Conservation (phyloP, 768 basidiomycete genomes). For the Amanita rimosa region DNA sequence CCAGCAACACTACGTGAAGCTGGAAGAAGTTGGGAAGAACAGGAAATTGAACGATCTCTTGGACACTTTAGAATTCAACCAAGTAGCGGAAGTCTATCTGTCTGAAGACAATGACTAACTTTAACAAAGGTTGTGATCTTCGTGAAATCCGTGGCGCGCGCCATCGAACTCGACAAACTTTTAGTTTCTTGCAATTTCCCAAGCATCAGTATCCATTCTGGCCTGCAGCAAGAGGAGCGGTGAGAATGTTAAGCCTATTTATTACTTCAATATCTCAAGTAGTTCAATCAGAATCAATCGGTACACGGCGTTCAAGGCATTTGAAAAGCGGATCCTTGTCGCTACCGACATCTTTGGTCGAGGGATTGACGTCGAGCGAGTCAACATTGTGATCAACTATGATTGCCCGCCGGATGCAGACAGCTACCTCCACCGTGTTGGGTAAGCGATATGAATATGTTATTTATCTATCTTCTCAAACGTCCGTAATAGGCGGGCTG, state of each 20-base stretch:
- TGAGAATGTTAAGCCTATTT: slow-evolving; percentile 27
- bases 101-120: background rate
- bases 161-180: slow-evolving; percentile 92
- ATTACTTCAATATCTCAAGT: background rate
- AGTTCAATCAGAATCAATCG: slow-evolving; percentile 62
- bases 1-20: slow-evolving; percentile 97
- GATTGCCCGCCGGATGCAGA: slow-evolving; percentile 96
- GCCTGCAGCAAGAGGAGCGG: slow-evolving; percentile 93
- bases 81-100: slow-evolving; percentile 34
- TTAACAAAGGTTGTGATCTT: slow-evolving; percentile 92
- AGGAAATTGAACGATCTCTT: slow-evolving; percentile 93
- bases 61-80: slow-evolving; percentile 97
- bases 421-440: slow-evolving; percentile 97
- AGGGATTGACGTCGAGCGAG: slow-evolving; percentile 98
- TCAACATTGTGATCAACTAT: slow-evolving; percentile 99
- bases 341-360: slow-evolving; percentile 99
- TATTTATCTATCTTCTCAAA: background rate
- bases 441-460: slow-evolving; percentile 34
- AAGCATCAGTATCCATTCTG: slow-evolving; percentile 94
- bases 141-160: slow-evolving; percentile 95
- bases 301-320: slow-evolving; percentile 97
- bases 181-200: slow-evolving; percentile 98
- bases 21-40: slow-evolving; percentile 93
- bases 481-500: slow-evolving; percentile 62
- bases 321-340: slow-evolving; percentile 98